phyloP scores from a whole-genome alignment of 441 rosid species.

The Oxalis stricta region DNA sequence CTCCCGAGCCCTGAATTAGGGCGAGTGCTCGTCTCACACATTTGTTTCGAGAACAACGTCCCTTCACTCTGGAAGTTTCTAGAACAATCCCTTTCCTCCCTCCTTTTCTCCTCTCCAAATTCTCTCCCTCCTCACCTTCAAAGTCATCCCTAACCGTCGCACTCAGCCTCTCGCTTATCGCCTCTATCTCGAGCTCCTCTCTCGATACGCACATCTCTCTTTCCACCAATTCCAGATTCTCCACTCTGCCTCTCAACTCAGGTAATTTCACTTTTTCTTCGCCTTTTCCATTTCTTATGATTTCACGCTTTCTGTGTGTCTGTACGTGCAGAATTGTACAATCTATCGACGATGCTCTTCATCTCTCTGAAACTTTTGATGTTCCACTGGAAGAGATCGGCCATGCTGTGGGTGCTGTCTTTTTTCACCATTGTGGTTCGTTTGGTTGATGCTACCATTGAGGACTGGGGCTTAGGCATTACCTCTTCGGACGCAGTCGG shows the following conservation, averaged over 20 bases:
- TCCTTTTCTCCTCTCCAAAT: slow-evolving; percentile 38
- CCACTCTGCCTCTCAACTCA: slow-evolving; percentile 15
- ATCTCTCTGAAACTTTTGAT: slow-evolving; percentile 30
- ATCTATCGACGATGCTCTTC: slow-evolving; percentile 34
- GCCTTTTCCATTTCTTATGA: neutral
- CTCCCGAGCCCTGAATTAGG: slow-evolving; percentile 40
- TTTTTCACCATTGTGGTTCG: slow-evolving; percentile 27
- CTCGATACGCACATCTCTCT: slow-evolving; percentile 25
- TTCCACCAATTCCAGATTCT: neutral
- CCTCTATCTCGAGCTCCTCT: slow-evolving; percentile 40
- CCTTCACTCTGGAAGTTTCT: slow-evolving; percentile 53
- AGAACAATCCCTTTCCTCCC: slow-evolving; percentile 30
- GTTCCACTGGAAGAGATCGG: slow-evolving; percentile 28
- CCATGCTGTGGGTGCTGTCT: slow-evolving; percentile 32
- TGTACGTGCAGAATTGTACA: slow-evolving; percentile 47
- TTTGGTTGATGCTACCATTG: slow-evolving; percentile 31
- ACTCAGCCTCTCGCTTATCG: slow-evolving; percentile 48
- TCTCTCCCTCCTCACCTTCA: slow-evolving; percentile 40
- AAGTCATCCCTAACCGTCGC: slow-evolving; percentile 35
- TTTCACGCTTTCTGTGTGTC: slow-evolving; percentile 13
- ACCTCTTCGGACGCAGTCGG: slow-evolving; percentile 14
- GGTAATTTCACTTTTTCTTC: neutral
- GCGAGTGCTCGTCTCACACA: slow-evolving; percentile 22
- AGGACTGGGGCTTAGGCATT: slow-evolving; percentile 33
- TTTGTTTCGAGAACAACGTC: slow-evolving; percentile 28